Conservation (phyloP, 192 early-diverging fungal species). For the Backusella luteola region DNA sequence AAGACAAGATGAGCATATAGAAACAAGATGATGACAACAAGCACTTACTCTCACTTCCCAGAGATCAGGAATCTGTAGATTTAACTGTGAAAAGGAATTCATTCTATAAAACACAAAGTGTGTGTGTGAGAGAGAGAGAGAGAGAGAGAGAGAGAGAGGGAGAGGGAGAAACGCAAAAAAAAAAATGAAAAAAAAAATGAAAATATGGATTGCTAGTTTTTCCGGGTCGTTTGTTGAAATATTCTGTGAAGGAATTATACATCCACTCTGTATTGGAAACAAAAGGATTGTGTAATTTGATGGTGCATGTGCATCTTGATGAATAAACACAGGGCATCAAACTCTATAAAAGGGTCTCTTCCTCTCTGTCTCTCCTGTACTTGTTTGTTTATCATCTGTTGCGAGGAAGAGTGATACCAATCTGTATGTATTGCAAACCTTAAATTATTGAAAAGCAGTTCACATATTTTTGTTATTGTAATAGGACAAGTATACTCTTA, state of each 20-base stretch:
- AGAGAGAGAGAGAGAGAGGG: neutral
- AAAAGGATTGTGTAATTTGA: neutral
- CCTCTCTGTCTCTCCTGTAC: neutral
- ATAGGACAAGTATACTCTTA: neutral
- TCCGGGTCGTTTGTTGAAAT: neutral
- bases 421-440: neutral
- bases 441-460: neutral
- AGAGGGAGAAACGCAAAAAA: neutral
- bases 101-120: slow-evolving; percentile 8
- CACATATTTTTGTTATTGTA: neutral
- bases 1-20: neutral
- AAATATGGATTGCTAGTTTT: neutral
- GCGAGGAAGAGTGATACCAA: neutral
- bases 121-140: no score
- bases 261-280: no score
- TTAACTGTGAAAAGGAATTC: slow-evolving; percentile 19
- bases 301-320: neutral
- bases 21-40: neutral
- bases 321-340: neutral
- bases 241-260: neutral
- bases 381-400: neutral
- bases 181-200: neutral
- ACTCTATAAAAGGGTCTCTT: neutral
- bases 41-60: slow-evolving; percentile 40
- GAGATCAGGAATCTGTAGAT: slow-evolving; percentile 34